Conservation (phyloP, 2,329 filamentous ascomycete genomes). For the Elsinoe batatas region DNA sequence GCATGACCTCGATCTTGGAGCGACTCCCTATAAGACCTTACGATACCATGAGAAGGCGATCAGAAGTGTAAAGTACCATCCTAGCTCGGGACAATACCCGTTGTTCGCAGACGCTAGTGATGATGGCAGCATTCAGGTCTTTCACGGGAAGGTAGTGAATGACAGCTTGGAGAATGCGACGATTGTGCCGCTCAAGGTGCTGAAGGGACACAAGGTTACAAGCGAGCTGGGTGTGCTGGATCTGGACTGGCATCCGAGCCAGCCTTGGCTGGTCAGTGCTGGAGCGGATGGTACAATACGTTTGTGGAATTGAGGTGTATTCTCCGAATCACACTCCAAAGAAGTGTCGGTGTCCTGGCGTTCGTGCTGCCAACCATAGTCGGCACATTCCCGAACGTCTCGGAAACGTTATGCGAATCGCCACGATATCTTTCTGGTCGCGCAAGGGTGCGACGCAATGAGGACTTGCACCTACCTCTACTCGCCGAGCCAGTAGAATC, state of each 20-base stretch:
- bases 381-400: no score
- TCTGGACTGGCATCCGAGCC: constrained; percentile 87
- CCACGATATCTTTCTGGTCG: no score
- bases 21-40: constrained; percentile 88
- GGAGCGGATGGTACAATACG: constrained; percentile 89
- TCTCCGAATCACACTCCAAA: no score
- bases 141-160: constrained; percentile 90
- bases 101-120: constrained; percentile 93
- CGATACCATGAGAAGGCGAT: constrained; percentile 91
- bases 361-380: no score
- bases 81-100: constrained; percentile 51
- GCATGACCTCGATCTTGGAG: constrained; percentile 92
- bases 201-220: constrained; percentile 80
- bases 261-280: constrained; percentile 90
- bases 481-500: no score
- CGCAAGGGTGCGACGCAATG: no score
- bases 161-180: constrained; percentile 94
- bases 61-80: constrained; percentile 78
- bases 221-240: constrained; percentile 84
- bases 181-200: constrained; percentile 90
- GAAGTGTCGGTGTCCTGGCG: no score
- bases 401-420: no score
- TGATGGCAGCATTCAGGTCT: constrained; percentile 88
- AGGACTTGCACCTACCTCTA: no score
- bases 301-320: constrained; percentile 64